phyloP scores from a whole-genome alignment of 2,329 filamentous ascomycete species.

The Arachnomyces sp. region DNA sequence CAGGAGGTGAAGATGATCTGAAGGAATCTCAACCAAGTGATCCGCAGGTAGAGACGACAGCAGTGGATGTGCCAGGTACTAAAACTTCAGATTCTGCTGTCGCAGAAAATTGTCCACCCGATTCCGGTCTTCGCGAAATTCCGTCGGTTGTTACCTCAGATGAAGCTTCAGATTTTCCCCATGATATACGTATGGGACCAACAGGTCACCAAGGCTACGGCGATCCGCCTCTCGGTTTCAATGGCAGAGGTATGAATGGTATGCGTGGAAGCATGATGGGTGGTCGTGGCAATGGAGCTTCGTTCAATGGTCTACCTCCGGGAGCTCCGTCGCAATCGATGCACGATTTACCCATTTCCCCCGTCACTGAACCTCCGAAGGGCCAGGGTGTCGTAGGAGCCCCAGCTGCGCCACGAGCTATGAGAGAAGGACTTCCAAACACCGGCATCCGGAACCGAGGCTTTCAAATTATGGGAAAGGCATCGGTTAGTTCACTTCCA shows the following conservation, averaged over 20 bases:
- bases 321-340: too few relatives aligned
- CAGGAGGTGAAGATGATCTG: slow-evolving; percentile 27
- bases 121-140: slow-evolving; percentile 20
- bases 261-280: slow-evolving; percentile 40
- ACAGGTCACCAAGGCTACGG: slow-evolving; percentile 17
- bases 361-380: slow-evolving; percentile 20
- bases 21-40: slow-evolving; percentile 19
- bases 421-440: slow-evolving; percentile 82
- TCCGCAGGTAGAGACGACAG: slow-evolving; percentile 13
- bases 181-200: slow-evolving; percentile 24
- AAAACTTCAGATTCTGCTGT: background rate
- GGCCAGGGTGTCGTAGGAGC: slow-evolving; percentile 61
- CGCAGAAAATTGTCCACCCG: background rate
- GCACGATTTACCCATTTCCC: too few relatives aligned
- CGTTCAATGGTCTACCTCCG: slow-evolving; percentile 19
- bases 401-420: slow-evolving; percentile 87
- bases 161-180: slow-evolving; percentile 15
- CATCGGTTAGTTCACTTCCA: slow-evolving; percentile 14
- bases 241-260: slow-evolving; percentile 34
- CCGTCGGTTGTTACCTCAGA: slow-evolving; percentile 26
- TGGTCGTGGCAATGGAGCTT: slow-evolving; percentile 26
- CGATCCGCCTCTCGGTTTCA: slow-evolving; percentile 20
- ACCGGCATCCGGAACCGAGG: slow-evolving; percentile 64
- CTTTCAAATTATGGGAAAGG: slow-evolving; percentile 31
- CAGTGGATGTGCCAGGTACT: slow-evolving; percentile 4